Percentiles rank a stretch among this genome's conserved stretches.
phyloP scores from a whole-genome alignment of 495 filamentous ascomycete genomes.

The Penicillium paxilli region DNA sequence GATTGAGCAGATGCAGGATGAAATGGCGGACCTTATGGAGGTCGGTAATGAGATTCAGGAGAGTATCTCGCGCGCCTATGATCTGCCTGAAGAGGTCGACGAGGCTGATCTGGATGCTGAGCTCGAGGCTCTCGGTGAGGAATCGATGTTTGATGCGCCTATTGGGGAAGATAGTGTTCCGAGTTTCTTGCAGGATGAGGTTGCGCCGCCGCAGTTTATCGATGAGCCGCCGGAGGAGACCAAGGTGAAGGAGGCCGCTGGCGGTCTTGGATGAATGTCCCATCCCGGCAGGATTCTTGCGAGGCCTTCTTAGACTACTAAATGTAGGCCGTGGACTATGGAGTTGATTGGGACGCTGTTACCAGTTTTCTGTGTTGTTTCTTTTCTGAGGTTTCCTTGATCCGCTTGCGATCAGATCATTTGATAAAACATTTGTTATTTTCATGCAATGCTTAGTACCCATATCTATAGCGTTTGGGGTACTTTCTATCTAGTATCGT shows the following conservation, averaged over 20 bases:
- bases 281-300: too few species aligned
- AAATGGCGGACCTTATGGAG: slow-evolving; percentile 98
- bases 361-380: background rate
- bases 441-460: background rate
- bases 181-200: slow-evolving; percentile 84
- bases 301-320: background rate
- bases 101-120: slow-evolving; percentile 97
- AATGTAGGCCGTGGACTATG: background rate
- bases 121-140: slow-evolving; percentile 89
- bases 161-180: slow-evolving; percentile 67
- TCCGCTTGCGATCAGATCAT: background rate
- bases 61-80: slow-evolving; percentile 88
- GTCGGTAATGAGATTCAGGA: slow-evolving; percentile 99
- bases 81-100: slow-evolving; percentile 96
- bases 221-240: slow-evolving; percentile 70
- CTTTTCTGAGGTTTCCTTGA: background rate
- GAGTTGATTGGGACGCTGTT: slow-evolving; percentile 18
- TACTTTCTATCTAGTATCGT: too few species aligned
- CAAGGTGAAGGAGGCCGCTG: slow-evolving; percentile 74
- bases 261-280: slow-evolving; percentile 37
- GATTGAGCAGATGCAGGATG: slow-evolving; percentile 97
- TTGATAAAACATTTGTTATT: background rate
- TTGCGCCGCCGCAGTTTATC: slow-evolving; percentile 79
- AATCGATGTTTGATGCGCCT: slow-evolving; percentile 71
- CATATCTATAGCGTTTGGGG: background rate